Evolutionary conservation across 768 basidiomycete species (phyloP), one percentile per base, ranked within the genome.

Genomic region (Tricholoma sp.): DNA sequence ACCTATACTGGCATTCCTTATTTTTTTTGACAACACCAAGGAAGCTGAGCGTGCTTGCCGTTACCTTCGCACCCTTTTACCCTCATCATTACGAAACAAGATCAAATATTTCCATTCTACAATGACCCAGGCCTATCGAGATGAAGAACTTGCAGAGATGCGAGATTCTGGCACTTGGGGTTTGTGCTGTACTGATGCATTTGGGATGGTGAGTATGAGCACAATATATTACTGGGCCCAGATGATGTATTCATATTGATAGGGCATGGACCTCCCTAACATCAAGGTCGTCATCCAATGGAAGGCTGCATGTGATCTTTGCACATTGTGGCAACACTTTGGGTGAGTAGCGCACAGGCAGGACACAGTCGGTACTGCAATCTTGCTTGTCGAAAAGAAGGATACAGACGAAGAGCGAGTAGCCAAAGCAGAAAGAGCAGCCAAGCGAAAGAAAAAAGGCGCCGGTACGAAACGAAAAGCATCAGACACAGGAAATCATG

Each of bases 151-250:
- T 1, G 36, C 39, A 10, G 55, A 13, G 9, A 2, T 56, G n/a
- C 32, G 41, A 15, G 34, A 39, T 1, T 31, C 29, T 12, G 32
- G 59, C 17, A 33, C n/a, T 5, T 31, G 28, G 12, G 73, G 71
- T 4, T 45, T 70, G 11, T 66, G 50, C 50, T 61, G 36, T 2
- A 74, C 66, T 0, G 70, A 71, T 41, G 62, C 69, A 20, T 73
- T 72, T 56, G 70, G 74, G 28, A 70, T 75, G 72, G 70, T 74
- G n/a, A n/a, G n/a, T n/a, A n/a, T n/a, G n/a, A n/a, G n/a, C n/a
- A n/a, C n/a, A n/a, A n/a, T n/a, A n/a, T n/a, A n/a, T n/a, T n/a
- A n/a, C n/a, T n/a, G n/a, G n/a, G n/a, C n/a, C n/a, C n/a, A n/a
- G n/a, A n/a, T n/a, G n/a, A n/a, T n/a, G n/a, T n/a, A n/a, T n/a